Evolutionary conservation across 768 basidiomycete genomes (phyloP).

Genomic region (Aureoboletus auriporus): DNA sequence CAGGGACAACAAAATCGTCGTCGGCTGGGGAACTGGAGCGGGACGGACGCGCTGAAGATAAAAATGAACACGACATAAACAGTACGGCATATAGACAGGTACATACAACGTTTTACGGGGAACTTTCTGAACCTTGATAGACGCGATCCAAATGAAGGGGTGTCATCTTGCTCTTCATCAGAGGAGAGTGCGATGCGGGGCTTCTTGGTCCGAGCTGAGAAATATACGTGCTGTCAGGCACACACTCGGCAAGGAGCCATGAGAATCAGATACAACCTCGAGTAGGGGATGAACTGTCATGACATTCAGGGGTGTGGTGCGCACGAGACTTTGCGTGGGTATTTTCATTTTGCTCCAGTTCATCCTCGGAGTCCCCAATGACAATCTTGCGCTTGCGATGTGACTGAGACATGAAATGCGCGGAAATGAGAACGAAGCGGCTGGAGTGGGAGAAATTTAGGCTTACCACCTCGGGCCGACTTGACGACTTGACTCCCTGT

Average conservation of each 20-base stretch:
- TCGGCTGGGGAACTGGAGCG: constrained; percentile 44
- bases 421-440: neutral
- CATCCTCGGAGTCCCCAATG: constrained; percentile 71
- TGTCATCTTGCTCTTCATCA: constrained; percentile 43
- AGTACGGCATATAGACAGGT: neutral
- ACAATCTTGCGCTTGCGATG: constrained; percentile 66
- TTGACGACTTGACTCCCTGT: constrained; percentile 38
- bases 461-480: constrained; percentile 32
- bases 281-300: constrained; percentile 24
- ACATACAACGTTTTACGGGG: constrained; percentile 49
- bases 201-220: constrained; percentile 52
- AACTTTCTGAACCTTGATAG: constrained; percentile 67
- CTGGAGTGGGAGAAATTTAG: neutral
- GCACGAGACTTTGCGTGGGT: constrained; percentile 7
- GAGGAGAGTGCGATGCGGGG: constrained; percentile 51
- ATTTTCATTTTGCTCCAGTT: constrained; percentile 25
- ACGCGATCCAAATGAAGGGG: constrained; percentile 51
- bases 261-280: constrained; percentile 15
- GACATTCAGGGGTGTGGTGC: constrained; percentile 22
- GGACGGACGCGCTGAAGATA: constrained; percentile 37
- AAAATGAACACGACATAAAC: constrained; percentile 6
- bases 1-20: constrained; percentile 68
- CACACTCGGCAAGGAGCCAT: neutral
- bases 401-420: constrained; percentile 19
- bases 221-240: constrained; percentile 6